Percentiles rank a stretch among this genome's conserved stretches.
Evolutionary conservation across 2,329 filamentous ascomycete genomes (phyloP).

Genomic region (Arachnomyces sp.): DNA sequence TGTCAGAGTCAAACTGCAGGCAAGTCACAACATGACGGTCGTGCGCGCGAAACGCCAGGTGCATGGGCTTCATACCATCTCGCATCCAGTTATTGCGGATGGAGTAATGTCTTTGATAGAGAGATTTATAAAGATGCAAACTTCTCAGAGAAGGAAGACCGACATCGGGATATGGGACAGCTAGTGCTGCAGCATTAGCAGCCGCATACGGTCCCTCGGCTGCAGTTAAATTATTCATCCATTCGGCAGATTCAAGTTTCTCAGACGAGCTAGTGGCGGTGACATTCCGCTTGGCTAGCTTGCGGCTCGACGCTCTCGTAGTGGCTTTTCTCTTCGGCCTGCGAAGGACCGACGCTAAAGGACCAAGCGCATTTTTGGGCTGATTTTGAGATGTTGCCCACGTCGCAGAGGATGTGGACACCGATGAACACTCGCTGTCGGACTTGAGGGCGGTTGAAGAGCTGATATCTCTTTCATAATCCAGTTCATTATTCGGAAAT

Average conservation of each 20-base stretch:
- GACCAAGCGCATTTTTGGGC: constrained; percentile 16
- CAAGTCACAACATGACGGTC: constrained; percentile 96
- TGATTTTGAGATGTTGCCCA: constrained; percentile 18
- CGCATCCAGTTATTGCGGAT: constrained; percentile 91
- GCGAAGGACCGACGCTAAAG: constrained; percentile 15
- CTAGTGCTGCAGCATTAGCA: constrained; percentile 73
- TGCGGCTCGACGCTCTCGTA: constrained; percentile 40
- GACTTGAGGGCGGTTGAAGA: constrained; percentile 34
- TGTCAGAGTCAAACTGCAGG: constrained; percentile 94
- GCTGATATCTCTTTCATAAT: constrained; percentile 75
- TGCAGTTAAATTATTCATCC: constrained; percentile 39
- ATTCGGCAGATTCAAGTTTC: constrained; percentile 34
- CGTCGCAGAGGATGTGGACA: constrained; percentile 13
- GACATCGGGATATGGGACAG: constrained; percentile 73
- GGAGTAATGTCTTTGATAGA: constrained; percentile 87
- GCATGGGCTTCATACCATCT: constrained; percentile 70
- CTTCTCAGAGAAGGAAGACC: constrained; percentile 71
- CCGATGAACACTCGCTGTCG: constrained; percentile 30
- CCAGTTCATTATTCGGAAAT: constrained; percentile 66
- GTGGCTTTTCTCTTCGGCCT: constrained; percentile 43
- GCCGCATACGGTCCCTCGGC: constrained; percentile 70
- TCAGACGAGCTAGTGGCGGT: constrained; percentile 30
- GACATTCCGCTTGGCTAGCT: constrained; percentile 51
- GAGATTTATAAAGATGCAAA: constrained; percentile 89
- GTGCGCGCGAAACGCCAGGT: constrained; percentile 94